Evolutionary conservation across 345 rosid species (phyloP), one percentile per base, ranked within the genome.

Genomic region (Barbarea vulgaris): DNA sequence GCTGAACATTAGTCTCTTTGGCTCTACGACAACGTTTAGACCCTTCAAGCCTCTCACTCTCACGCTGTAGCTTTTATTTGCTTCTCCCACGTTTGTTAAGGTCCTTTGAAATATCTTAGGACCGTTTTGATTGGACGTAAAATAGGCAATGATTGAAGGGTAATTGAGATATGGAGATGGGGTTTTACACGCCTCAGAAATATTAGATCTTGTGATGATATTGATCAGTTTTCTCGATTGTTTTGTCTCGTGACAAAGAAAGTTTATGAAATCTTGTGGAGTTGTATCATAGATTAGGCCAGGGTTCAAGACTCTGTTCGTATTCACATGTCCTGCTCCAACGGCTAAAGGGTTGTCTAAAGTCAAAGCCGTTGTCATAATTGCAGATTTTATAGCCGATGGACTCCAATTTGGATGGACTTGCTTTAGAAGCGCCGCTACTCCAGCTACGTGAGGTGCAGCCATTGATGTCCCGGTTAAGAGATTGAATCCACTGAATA

Each of bases 391-490:
- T 14, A 85, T 85, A 44, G 88, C 85, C 11, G 85, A 85, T 1
- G 84, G 84, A 69, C 82, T 82, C 88, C 91, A 87, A 28, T 81
- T 77, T 52, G 81, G 89, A 59, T 82, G 87, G 0, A 76, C 85
- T 17, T 78, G 75, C 60, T 83, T 83, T 15, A 85, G 39, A 37
- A 87, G 81, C 3, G 91, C 86, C 0, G 87, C 89, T 3, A 85
- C 79, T 21, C 86, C 87, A 25, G 91, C 78, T 25, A 77, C 87
- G 55, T 85, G 91, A 13, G 89, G 89, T 25, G 82, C 67, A 58
- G 87, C 83, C 91, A 87, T 87, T 47, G 91, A 87, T 28, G 91
- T 85, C 14, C 89, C 89, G 5, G 87, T 83, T 6, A 81, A 44
- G 62, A 87, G 54, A 58, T 80, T 81, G 76, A 81, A 84, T 13